Evolutionary conservation across 1,284 basidiomycete genomes (phyloP), one percentile per base, ranked within the genome.

Genomic region (Neonothopanus nambi): DNA sequence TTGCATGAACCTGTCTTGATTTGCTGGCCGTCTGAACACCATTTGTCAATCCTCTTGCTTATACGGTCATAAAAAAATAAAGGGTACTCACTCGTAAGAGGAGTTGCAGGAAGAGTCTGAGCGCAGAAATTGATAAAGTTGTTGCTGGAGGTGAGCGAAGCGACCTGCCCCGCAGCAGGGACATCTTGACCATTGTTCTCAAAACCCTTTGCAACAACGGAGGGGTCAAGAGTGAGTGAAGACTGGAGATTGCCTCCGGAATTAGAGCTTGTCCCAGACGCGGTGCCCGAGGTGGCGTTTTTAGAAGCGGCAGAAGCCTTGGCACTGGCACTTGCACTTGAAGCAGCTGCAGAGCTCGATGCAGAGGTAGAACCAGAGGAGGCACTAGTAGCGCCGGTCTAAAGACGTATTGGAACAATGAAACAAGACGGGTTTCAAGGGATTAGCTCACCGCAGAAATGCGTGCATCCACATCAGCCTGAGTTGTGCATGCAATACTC

Each of bases 41-140:
- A n/a, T n/a, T n/a, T n/a, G n/a, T n/a, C n/a, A n/a, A n/a, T n/a
- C n/a, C n/a, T n/a, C n/a, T n/a, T n/a, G n/a, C n/a, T n/a, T n/a
- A 30, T 18, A 36, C 30, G 7, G 45, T n/a, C 8, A 21, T n/a
- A 43, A 26, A 12, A 20, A 33, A 21, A 17, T 44, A 20, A 8
- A 42, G 9, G 24, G 18, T 15, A 56, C 54, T 21, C 42, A 55
- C 42, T 54, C 41, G 47, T 48, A 33, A 54, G 71, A 45, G 72
- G 30, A 8, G 30, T 33, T 13, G 30, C 30, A 9, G 30, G 30
- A 13, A 33, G 30, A 13, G 30, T 33, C 30, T 11, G 30, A 3
- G 30, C 30, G 63, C 74, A 78, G 65, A 75, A 78, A 75, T 84
- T 81, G 73, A 85, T 83, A 68, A 82, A 86, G 56, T 87, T 86